These are phyloP conservation scores for Leptodermis oblonga DNA, from an alignment of 257 asterid genomes.

Conservation along the genomic window DNA sequence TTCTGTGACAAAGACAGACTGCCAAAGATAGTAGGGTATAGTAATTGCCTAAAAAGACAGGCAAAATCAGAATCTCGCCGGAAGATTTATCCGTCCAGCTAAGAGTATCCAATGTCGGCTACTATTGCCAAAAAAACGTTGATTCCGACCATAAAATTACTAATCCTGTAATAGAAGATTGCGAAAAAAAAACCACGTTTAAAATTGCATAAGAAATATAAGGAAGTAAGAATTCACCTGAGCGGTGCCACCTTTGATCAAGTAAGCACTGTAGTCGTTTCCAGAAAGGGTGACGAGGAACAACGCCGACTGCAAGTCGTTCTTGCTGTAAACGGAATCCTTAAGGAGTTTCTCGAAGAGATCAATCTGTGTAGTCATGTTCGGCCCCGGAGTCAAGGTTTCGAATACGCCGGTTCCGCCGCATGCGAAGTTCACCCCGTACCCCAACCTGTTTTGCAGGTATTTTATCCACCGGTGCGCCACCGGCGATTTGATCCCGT, in stretches of 20 bases:
- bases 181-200: no score
- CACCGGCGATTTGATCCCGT: constrained; percentile 66
- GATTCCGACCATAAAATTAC: no score
- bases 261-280: constrained; percentile 56
- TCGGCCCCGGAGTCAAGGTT: constrained; percentile 47
- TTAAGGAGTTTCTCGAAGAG: constrained; percentile 45
- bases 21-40: background rate
- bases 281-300: constrained; percentile 58
- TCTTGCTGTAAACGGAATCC: constrained; percentile 35
- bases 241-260: constrained; percentile 43
- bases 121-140: background rate
- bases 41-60: background rate
- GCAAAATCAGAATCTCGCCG: background rate
- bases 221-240: constrained; percentile 53
- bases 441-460: constrained; percentile 32
- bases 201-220: no score
- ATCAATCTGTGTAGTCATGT: constrained; percentile 73
- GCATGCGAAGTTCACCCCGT: constrained; percentile 79
- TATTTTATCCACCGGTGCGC: constrained; percentile 60
- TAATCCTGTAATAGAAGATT: no score
- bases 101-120: constrained; percentile 14
- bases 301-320: constrained; percentile 45
- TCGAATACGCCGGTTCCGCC: constrained; percentile 96
- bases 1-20: background rate
- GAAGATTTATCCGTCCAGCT: background rate